Conservation (phyloP, 164 flowering plant species). For the Macadamia tetraphylla region DNA sequence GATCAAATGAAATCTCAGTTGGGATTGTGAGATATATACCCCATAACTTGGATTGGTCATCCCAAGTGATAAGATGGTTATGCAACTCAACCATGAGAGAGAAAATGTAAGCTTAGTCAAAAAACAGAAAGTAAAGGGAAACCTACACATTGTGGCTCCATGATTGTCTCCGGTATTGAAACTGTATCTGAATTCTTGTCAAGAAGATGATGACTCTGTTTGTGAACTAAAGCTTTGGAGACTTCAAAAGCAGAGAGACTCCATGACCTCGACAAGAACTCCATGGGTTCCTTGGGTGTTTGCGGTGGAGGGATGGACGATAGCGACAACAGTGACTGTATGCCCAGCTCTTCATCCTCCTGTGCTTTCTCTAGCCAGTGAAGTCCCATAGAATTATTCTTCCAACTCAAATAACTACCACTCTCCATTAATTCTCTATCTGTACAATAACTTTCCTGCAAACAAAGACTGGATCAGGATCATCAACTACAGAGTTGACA, state of each 20-base stretch:
- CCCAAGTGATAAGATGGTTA: too few species aligned
- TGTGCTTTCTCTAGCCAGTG: conserved; percentile 24
- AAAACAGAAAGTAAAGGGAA: background rate
- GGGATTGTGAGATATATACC: too few species aligned
- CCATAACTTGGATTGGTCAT: too few species aligned
- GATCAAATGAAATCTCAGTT: too few species aligned
- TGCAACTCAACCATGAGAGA: too few species aligned
- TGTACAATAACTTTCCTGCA: too few species aligned
- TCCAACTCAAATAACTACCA: conserved; percentile 22
- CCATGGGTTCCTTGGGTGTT: conserved; percentile 92
- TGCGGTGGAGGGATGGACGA: conserved; percentile 66
- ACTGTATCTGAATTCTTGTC: conserved; percentile 20
- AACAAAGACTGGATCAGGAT: too few species aligned
- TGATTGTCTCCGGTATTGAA: conserved; percentile 17
- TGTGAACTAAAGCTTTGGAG: conserved; percentile 65
- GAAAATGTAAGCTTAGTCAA: too few species aligned
- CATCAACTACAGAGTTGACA: too few species aligned
- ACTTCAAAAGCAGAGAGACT: conserved; percentile 81
- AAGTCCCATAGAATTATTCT: conserved; percentile 14
- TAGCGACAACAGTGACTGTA: conserved; percentile 14
- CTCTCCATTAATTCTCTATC: conserved; percentile 31
- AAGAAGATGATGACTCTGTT: conserved; percentile 29
- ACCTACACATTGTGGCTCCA: conserved; percentile 39
- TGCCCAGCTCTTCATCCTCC: conserved; percentile 31
- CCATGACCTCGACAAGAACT: conserved; percentile 90